phyloP scores from a whole-genome alignment of 2,329 filamentous ascomycete species.

The Pseudogymnoascus verrucosus region DNA sequence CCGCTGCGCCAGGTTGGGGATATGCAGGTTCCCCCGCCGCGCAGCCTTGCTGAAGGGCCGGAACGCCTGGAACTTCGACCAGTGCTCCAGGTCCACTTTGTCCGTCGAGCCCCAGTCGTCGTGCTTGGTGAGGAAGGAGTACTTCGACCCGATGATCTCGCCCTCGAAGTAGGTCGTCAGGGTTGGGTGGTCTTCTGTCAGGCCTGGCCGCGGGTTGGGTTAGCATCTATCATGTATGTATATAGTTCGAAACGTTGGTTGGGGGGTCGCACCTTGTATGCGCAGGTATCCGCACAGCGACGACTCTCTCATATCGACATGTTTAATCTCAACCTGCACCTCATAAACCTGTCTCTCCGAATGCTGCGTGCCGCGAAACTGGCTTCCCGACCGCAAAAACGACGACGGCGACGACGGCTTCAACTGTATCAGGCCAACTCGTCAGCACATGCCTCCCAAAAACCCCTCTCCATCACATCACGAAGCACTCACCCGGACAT shows the following conservation, averaged over 20 bases:
- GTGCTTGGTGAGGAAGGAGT: slow-evolving; percentile 87
- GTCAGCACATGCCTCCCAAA: neutral
- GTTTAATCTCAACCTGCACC: slow-evolving; percentile 93
- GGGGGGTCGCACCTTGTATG: slow-evolving; percentile 68
- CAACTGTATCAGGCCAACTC: slow-evolving; percentile 18
- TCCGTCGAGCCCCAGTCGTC: slow-evolving; percentile 85
- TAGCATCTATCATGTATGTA: slow-evolving; percentile 7
- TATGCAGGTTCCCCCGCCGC: slow-evolving; percentile 49
- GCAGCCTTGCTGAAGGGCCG: slow-evolving; percentile 59
- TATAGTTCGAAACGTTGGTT: neutral
- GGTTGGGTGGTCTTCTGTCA: slow-evolving; percentile 95
- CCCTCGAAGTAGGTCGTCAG: slow-evolving; percentile 97
- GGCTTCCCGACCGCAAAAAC: slow-evolving; percentile 77
- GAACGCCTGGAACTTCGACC: slow-evolving; percentile 84
- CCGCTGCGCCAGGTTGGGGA: slow-evolving; percentile 65
- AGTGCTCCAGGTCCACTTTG: slow-evolving; percentile 87
- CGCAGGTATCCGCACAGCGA: slow-evolving; percentile 91
- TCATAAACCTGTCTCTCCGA: slow-evolving; percentile 91
- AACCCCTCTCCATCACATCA: neutral
- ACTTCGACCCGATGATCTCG: slow-evolving; percentile 92
- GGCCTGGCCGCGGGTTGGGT: slow-evolving; percentile 44
- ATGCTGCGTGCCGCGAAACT: slow-evolving; percentile 83
- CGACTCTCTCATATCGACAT: slow-evolving; percentile 89
- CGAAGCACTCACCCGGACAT: slow-evolving; percentile 40
- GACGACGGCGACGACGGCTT: slow-evolving; percentile 76